Base-by-base conservation (phyloP, 2,329 filamentous ascomycete species). In the Lecanicillium sp. region DNA sequence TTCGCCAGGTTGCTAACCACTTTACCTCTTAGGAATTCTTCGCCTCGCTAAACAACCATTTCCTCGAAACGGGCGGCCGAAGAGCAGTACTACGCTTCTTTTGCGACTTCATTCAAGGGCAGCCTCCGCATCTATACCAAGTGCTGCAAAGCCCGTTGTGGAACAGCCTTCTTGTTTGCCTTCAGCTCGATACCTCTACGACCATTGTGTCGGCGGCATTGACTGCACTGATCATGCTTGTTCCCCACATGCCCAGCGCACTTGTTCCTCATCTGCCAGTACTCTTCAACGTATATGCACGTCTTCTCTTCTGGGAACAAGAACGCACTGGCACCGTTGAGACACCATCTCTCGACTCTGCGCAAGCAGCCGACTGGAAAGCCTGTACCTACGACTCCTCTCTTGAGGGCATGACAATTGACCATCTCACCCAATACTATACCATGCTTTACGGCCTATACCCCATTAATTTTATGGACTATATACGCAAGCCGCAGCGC, bases 391-490 rank as follows among this genome's bases (percentile, higher is more conserved):
- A 77, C 45, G 69, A 78, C 5, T 66, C 77, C n/a, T 77, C 81
- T 25, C 65, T 70, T 10, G 75, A 84, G 38, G 76, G 77, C 30
- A 69, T 71, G 5, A 65, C 71, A 3, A 74, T 87, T 3, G 77
- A 80, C 5, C 80, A 86, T 43, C 68, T 90, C 2, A 62, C 80
- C 38, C 77, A 81, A 49, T 89, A 87, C 58, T 92, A 88, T 50
- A 89, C 84, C 3, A 81, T 88, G 18, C 68, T 92, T 1, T 92
- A 92, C 49, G 87, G 86, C 0, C 64, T 92, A 4, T 92, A 90
- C 46, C 86, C 86, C 2, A 76, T 90, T 53, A 90, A 90, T 55
- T 87, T 92, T 49, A 84, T 87, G 76, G 83, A 82, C 58, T 92
- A 90, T 54, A 83, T 92, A 45, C 76, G 85, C 41, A 90, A 90